Base-by-base conservation (phyloP, 441 rosid species). In the Gossypium trilobum region DNA sequence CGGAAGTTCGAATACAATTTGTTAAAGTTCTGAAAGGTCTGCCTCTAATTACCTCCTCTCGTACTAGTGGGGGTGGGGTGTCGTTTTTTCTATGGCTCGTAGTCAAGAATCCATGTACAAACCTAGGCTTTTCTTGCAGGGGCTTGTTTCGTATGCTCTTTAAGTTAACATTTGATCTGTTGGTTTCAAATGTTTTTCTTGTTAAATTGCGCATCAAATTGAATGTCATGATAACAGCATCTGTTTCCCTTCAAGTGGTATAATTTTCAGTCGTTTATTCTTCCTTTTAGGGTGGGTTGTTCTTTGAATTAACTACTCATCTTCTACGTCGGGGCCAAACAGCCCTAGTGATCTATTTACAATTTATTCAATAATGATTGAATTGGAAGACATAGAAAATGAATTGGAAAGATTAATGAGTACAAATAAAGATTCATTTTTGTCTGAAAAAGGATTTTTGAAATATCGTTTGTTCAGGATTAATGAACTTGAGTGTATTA, bases 81-180 rank as follows among this genome's bases (percentile, higher is more conserved):
- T 31, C 22, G 5, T 29, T 31, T 33, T 20, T 9, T 62, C 36
- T 17, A 1, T 0, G 25, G 14, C 14, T 16, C 16, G 10, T 60
- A n/a, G 48, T 17, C 48, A 7, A 23, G 54, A 68, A 62, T 39
- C 63, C 62, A 56, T 80, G 79, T 74, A 74, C 78, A 81, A 78
- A 75, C 51, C 71, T 69, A 65, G 80, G 74, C 29, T 36, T 23
- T 19, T 20, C n/a, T 27, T 71, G 57, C 71, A 64, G 67, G 74
- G 65, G 67, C 68, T 6, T 60, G 64, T 48, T 68, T 22, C 42
- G 11, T 70, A 65, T 36, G 51, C 73, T 17, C 65, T 22, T 14
- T 62, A 6, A 17, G 52, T 54, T 23, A 55, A 27, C 60, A 63
- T n/a, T 29, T 60, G 55, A 39, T 61, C 29, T 55, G 48, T 67